Percentiles rank a stretch among this genome's conserved stretches.
phyloP scores from a whole-genome alignment of 2,329 filamentous ascomycete genomes.

The Lachnellula arida region DNA sequence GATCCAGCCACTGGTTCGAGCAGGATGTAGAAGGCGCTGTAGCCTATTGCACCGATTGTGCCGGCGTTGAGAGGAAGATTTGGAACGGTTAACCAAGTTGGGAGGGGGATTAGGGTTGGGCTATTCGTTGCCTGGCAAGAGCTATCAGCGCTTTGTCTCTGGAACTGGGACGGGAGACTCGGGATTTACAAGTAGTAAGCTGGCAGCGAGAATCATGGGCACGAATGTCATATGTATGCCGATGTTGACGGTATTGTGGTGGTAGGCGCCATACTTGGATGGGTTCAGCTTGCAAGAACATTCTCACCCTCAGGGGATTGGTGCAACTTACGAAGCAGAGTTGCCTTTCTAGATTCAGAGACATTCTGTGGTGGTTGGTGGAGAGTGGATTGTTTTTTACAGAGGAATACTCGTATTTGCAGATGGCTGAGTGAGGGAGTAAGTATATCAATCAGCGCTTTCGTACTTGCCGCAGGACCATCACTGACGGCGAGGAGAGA shows the following conservation, averaged over 20 bases:
- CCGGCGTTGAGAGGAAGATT: slow-evolving; percentile 63
- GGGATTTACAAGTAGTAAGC: slow-evolving; percentile 62
- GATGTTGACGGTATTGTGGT: slow-evolving; percentile 72
- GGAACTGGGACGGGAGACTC: slow-evolving; percentile 1
- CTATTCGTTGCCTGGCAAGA: slow-evolving; percentile 52
- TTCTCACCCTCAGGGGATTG: not conserved
- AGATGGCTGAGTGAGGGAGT: not conserved
- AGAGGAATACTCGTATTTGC: not conserved
- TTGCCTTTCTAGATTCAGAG: slow-evolving; percentile 76
- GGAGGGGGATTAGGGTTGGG: slow-evolving; percentile 59
- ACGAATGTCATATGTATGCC: slow-evolving; percentile 77
- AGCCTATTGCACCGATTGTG: slow-evolving; percentile 61
- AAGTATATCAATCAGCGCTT: slow-evolving; percentile 6
- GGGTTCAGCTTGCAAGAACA: slow-evolving; percentile 9
- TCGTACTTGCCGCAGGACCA: slow-evolving; percentile 15
- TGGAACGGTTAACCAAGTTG: slow-evolving; percentile 62
- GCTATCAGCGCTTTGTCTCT: slow-evolving; percentile 20
- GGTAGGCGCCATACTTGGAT: slow-evolving; percentile 74
- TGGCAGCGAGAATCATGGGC: slow-evolving; percentile 67
- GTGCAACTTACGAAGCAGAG: slow-evolving; percentile 67
- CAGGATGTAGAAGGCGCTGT: slow-evolving; percentile 78
- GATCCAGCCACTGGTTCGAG: slow-evolving; percentile 91
- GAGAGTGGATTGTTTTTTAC: slow-evolving; percentile 2
- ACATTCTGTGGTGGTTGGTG: slow-evolving; percentile 41
- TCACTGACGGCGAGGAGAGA: slow-evolving; percentile 2